Evolutionary conservation across 257 asterid species (phyloP).

Genomic region (Ballota nigra): DNA sequence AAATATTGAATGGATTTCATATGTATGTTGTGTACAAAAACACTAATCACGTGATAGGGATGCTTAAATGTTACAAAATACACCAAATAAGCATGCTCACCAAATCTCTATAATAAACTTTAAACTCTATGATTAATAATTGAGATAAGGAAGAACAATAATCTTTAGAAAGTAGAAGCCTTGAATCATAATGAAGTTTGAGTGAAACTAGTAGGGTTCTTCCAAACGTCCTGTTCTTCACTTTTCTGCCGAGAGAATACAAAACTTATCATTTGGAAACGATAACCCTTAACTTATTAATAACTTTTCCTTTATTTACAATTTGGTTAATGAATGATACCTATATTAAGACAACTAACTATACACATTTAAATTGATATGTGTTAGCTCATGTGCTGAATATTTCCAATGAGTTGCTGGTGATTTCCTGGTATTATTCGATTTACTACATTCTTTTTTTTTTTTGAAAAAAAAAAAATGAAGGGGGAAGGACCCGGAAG

Average conservation of each 20-base stretch:
- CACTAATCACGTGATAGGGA: background rate
- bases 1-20: background rate
- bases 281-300: background rate
- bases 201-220: background rate
- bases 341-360: background rate
- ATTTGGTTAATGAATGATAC: background rate
- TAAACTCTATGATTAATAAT: background rate
- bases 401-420: background rate
- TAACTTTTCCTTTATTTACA: background rate
- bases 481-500: slow-evolving; percentile 99
- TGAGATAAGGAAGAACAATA: background rate
- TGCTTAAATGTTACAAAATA: background rate
- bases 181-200: background rate
- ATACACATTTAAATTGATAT: background rate
- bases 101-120: background rate
- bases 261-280: too few relatives aligned
- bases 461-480: slow-evolving; percentile 24
- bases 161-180: background rate
- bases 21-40: background rate
- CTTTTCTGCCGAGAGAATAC: background rate
- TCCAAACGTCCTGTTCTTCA: background rate
- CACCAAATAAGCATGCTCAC: background rate
- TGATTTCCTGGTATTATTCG: background rate
- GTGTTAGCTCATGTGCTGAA: background rate
- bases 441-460: background rate